Evolutionary conservation across 495 filamentous ascomycete genomes (phyloP), one percentile per base, ranked within the genome.

Genomic region (Talaromyces ruber): DNA sequence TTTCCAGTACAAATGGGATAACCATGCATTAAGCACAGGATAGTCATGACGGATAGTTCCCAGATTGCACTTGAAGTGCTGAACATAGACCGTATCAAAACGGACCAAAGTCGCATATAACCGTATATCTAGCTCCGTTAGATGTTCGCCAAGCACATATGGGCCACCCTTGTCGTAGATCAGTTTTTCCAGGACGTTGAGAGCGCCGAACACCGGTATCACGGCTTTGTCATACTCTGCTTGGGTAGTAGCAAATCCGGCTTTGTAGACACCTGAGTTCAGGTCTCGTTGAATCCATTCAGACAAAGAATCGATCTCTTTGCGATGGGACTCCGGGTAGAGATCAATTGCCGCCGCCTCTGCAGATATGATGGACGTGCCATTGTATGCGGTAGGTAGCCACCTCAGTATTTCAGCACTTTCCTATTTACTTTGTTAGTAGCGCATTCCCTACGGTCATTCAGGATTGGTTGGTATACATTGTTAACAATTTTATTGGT

Each of bases 11-110:
- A 84, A 51, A 28, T 72, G 66, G 68, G 77, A 81, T 67, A 84
- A 55, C 79, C 81, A 85, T 52, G 77, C 75, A 64, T 79, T 70
- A 52, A 84, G 55, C 0, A 75, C 67, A 0, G 82, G 82, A 57
- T 85, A 84, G 45, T 78, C 71, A 63, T 81, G 74, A n/a, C 82
- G 68, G 32, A 85, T 77, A 26, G 65, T 83, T 8, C 80, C 79
- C 16, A 83, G 61, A 61, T 82, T 85, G 63, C 78, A 81, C 68
- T 84, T 84, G 71, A 85, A 85, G 65, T 84, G 80, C 68, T 82
- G 79, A 5, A 80, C 76, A 64, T 84, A 85, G 3, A 81, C 76
- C 8, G 70, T 62, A 62, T 81, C 80, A 59, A 82, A 83, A 3
- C 81, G 72, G 25, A 83, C 66, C 30, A 83, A 45, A 11, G 79